Evolutionary conservation across 2,329 filamentous ascomycete genomes (phyloP).

Genomic region (Aspergillus amoenus): DNA sequence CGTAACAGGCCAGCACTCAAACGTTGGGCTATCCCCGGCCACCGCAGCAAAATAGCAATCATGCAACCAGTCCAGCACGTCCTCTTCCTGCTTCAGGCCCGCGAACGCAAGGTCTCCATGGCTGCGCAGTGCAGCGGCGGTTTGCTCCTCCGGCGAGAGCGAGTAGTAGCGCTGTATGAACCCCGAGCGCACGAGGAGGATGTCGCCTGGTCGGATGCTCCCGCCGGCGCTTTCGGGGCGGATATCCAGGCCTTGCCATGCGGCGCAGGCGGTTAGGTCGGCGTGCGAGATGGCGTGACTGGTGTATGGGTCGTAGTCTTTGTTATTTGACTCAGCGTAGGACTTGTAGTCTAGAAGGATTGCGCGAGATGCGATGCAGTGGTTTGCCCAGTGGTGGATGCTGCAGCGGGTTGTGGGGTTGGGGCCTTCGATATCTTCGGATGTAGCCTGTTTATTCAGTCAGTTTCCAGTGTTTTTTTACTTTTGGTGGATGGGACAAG

Average conservation of each 20-base stretch:
- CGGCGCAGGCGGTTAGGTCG: constrained; percentile 60
- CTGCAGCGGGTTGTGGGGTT: constrained; percentile 39
- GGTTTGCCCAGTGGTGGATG: constrained; percentile 43
- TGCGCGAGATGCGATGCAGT: constrained; percentile 44
- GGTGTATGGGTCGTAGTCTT: constrained; percentile 53
- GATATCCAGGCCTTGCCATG: constrained; percentile 62
- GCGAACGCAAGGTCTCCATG: constrained; percentile 47
- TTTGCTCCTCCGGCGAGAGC: constrained; percentile 38
- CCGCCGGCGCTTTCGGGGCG: constrained; percentile 54
- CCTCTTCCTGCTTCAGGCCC: constrained; percentile 54
- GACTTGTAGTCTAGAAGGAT: constrained; percentile 44
- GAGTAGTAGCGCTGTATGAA: constrained; percentile 59
- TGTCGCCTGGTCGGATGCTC: constrained; percentile 60
- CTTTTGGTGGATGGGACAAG: not conserved
- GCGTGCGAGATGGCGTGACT: constrained; percentile 54
- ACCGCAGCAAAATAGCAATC: constrained; percentile 68
- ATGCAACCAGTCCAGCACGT: constrained; percentile 65
- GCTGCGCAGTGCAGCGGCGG: constrained; percentile 30
- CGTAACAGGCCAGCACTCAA: constrained; percentile 62
- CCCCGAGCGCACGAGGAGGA: constrained; percentile 65
- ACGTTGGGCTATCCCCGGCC: constrained; percentile 61
- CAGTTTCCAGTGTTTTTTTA: not conserved
- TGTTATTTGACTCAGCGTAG: constrained; percentile 53
- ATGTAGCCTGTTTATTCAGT: constrained; percentile 28
- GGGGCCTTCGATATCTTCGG: constrained; percentile 35